phyloP scores from a whole-genome alignment of 805 yeast species.

The Candida schatavii region DNA sequence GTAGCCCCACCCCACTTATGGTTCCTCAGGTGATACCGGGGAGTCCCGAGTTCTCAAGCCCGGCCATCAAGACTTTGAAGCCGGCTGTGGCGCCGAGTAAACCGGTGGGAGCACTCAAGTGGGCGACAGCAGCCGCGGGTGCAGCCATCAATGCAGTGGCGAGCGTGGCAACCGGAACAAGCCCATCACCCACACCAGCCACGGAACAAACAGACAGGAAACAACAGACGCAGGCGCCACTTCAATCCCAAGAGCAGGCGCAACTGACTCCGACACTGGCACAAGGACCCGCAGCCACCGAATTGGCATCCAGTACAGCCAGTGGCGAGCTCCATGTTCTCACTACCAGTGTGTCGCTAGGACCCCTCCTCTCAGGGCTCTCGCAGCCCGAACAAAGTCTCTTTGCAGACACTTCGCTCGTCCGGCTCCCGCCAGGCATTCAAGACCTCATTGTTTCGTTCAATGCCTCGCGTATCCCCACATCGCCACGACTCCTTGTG shows the following conservation, averaged over 20 bases:
- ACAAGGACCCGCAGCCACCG: conserved; percentile 15
- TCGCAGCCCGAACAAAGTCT: conserved; percentile 29
- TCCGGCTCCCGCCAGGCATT: conserved; percentile 40
- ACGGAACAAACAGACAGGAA: conserved; percentile 1
- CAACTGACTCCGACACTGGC: neutral
- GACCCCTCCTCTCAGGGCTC: conserved; percentile 9
- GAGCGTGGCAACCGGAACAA: neutral
- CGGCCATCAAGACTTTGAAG: conserved; percentile 43
- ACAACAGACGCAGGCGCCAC: conserved; percentile 3
- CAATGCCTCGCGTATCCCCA: conserved; percentile 28
- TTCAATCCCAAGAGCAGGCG: neutral
- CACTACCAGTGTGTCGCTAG: neutral
- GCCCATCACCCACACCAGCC: neutral
- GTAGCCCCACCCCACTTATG: conserved; percentile 4
- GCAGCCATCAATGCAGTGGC: neutral
- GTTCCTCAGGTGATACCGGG: conserved; percentile 7
- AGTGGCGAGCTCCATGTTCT: neutral
- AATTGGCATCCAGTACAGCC: neutral
- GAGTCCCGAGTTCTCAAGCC: conserved; percentile 31
- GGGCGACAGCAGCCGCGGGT: conserved; percentile 54
- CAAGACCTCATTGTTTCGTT: conserved; percentile 41
- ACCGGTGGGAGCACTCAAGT: conserved; percentile 54
- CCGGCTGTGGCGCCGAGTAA: conserved; percentile 56
- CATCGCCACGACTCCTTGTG: conserved; percentile 19
- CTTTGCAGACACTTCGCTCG: conserved; percentile 33